phyloP scores from a whole-genome alignment of 2,329 filamentous ascomycete genomes.

The Pseudonectria foliicola region DNA sequence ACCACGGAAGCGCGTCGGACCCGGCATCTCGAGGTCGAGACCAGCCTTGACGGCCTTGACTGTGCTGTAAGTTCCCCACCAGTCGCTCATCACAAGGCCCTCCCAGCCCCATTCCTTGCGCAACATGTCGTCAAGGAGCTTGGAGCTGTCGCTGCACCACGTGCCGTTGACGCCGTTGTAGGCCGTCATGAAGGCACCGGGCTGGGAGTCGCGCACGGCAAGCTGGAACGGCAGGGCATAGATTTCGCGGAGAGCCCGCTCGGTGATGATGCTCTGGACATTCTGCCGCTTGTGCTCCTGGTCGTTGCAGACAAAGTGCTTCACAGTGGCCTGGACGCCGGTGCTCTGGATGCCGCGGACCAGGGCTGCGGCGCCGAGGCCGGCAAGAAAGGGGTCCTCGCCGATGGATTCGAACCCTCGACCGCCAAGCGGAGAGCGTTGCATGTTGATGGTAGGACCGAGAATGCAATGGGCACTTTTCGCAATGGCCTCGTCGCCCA shows the following conservation, averaged over 20 bases:
- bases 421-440: constrained; percentile 52
- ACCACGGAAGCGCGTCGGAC: constrained; percentile 44
- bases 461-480: constrained; percentile 53
- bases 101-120: constrained; percentile 52
- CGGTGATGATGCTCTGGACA: constrained; percentile 47
- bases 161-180: constrained; percentile 54
- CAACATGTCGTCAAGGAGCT: constrained; percentile 43
- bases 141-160: constrained; percentile 47
- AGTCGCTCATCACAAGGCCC: constrained; percentile 53
- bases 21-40: constrained; percentile 55
- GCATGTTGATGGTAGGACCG: constrained; percentile 58
- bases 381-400: constrained; percentile 51
- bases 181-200: constrained; percentile 50
- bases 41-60: constrained; percentile 44
- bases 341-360: constrained; percentile 49
- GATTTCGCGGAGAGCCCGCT: constrained; percentile 51
- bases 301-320: constrained; percentile 57
- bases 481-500: constrained; percentile 46
- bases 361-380: constrained; percentile 45
- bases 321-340: constrained; percentile 49
- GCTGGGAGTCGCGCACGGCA: constrained; percentile 42
- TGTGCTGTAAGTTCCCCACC: constrained; percentile 51
- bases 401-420: constrained; percentile 53
- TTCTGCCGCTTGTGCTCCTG: constrained; percentile 52
- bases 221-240: constrained; percentile 53